phyloP scores from a whole-genome alignment of 345 rosid species.

The Combretum micranthum region DNA sequence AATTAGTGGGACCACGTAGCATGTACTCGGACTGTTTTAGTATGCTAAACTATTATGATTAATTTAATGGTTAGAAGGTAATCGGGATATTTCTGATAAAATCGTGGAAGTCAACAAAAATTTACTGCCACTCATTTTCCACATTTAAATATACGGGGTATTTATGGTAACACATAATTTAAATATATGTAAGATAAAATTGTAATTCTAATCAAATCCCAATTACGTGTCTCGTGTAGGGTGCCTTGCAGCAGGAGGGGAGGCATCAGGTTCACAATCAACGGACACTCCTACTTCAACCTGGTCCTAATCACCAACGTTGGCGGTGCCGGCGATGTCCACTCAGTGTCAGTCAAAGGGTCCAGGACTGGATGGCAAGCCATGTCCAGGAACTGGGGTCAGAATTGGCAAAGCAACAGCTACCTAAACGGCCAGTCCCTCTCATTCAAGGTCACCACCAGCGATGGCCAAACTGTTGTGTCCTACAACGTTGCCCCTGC shows the following conservation, averaged over 20 bases:
- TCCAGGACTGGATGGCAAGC: conserved; percentile 70
- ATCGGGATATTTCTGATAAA: too few species aligned
- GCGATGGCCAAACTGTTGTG: conserved; percentile 52
- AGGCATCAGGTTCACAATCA: conserved; percentile 68
- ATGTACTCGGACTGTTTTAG: too few species aligned
- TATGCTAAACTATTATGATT: too few species aligned
- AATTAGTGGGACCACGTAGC: too few species aligned
- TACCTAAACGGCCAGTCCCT: conserved; percentile 65
- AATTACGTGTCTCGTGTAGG: conserved; percentile 17
- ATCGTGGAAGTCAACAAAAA: too few species aligned
- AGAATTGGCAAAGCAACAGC: conserved; percentile 74
- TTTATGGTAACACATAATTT: too few species aligned
- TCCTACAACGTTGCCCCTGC: conserved; percentile 58
- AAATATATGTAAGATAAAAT: too few species aligned
- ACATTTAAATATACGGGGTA: too few species aligned
- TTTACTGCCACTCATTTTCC: too few species aligned
- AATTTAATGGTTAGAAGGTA: too few species aligned
- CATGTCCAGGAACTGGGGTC: conserved; percentile 86
- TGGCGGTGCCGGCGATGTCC: conserved; percentile 79
- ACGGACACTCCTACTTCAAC: conserved; percentile 82
- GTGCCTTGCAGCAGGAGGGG: conserved; percentile 64
- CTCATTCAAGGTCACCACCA: conserved; percentile 68
- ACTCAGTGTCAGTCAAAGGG: conserved; percentile 51
- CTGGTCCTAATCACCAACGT: conserved; percentile 67
- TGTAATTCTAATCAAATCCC: not conserved